A percentile compares a stretch with the other conserved stretches of the same genome.
Conservation (phyloP, 495 filamentous ascomycete species). For the Choiromyces venosus region DNA sequence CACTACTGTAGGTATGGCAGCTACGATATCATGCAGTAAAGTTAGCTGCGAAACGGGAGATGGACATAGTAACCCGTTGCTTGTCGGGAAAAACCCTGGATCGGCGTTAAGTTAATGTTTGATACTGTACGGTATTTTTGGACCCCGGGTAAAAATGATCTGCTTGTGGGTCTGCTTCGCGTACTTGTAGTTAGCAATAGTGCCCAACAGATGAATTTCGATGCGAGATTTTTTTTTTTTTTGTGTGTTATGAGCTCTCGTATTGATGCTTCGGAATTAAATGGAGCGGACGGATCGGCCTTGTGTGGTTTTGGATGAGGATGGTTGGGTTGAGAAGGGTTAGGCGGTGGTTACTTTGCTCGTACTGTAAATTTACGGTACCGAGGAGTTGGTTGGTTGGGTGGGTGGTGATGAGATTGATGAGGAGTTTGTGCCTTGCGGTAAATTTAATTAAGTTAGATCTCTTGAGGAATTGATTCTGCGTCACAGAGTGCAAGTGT, state of each 20-base stretch:
- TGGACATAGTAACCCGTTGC: not conserved
- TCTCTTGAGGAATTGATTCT: not conserved
- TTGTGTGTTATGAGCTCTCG: not conserved
- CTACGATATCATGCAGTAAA: no score
- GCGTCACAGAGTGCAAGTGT: not conserved
- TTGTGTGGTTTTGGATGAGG: not conserved
- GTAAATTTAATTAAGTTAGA: not conserved
- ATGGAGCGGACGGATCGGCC: not conserved
- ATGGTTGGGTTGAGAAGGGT: not conserved
- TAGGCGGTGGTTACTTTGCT: not conserved
- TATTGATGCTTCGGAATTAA: not conserved
- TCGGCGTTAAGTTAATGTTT: not conserved
- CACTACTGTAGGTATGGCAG: not conserved
- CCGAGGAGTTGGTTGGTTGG: not conserved
- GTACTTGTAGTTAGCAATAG: not conserved
- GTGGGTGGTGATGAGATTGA: not conserved
- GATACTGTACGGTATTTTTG: not conserved
- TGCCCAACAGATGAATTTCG: not conserved
- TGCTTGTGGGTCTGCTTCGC: not conserved
- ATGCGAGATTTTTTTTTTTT: not conserved
- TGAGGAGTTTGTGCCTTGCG: not conserved
- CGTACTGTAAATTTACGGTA: no score
- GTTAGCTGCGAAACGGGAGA: not conserved
- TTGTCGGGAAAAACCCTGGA: not conserved
- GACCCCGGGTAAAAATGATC: not conserved